Evolutionary conservation across 2,329 filamentous ascomycete genomes (phyloP), one percentile per base, ranked within the genome.

Genomic region (Polytolypa hystricis): DNA sequence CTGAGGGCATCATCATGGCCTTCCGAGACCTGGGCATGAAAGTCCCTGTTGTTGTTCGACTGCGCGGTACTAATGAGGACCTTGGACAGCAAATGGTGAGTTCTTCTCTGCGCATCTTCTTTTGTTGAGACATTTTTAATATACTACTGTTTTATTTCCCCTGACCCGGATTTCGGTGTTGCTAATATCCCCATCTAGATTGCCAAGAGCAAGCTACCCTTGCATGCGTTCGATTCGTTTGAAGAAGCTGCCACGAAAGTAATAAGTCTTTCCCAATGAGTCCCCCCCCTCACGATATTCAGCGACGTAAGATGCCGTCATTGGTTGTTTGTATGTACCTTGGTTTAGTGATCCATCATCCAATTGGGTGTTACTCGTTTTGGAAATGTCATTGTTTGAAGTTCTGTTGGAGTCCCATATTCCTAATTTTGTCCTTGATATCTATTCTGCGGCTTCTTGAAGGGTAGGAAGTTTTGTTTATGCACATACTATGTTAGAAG

Each of bases 1-100:
- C 83, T 0, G 68, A 77, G 39, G 82, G 82, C 0, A 72, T 89
- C 33, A 65, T 87, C 17, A 51, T 83, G 47, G 82, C 82, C 1
- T 85, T 86, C 52, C 67, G 71, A 43, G 78, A 86, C 51, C 55
- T 85, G 37, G 63, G 73, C 6, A 70, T 81, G 49, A 61, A 56
- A n/a, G 67, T 82, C 2, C 82, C 82, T 0, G 79, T 87, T 1
- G 80, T 87, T n/a, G 82, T 87, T 19, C 69, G 83, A 45, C 69
- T 87, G 43, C 67, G 81, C 42, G 82, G 83, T 5, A 86, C 81
- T 10, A 83, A 82, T 47, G 81, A 87, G 61, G 69, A 71, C 47
- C 65, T 73, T 44, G 83, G 81, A 5, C 77, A 79, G 65, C 70
- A 65, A 53, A 73, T 85, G 52, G 68, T 71, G 45, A 50, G 61